Conservation (phyloP, 306 rosid species). For the Lathyrus sativus region DNA sequence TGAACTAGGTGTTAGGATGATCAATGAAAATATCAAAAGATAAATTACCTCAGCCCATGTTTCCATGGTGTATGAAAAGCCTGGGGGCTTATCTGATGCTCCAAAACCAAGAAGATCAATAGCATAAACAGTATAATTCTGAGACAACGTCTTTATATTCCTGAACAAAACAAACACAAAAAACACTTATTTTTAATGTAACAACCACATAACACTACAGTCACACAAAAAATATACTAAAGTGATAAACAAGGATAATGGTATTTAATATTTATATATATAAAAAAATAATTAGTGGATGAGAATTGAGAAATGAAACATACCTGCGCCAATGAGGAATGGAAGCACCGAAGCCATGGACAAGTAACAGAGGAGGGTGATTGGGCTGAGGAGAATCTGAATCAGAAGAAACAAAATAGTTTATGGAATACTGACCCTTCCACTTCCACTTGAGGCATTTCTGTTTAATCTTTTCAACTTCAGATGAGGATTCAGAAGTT, state of each 20-base stretch:
- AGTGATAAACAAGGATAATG: constrained; percentile 35
- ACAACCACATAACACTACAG: neutral
- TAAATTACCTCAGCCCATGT: constrained; percentile 78
- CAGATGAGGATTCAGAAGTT: constrained; percentile 41
- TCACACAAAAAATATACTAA: constrained; percentile 25
- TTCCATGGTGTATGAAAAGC: constrained; percentile 85
- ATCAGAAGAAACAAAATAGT: constrained; percentile 65
- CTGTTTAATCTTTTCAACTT: constrained; percentile 55
- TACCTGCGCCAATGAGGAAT: constrained; percentile 96
- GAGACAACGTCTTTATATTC: constrained; percentile 66
- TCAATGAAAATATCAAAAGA: constrained; percentile 22
- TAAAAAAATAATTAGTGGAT: constrained; percentile 36
- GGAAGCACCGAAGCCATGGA: constrained; percentile 97
- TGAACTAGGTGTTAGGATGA: neutral
- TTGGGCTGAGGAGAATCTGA: constrained; percentile 35
- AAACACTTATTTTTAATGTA: constrained; percentile 26
- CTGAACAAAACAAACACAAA: constrained; percentile 39
- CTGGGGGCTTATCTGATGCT: constrained; percentile 82
- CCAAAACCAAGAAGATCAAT: constrained; percentile 97
- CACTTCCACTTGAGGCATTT: constrained; percentile 68
- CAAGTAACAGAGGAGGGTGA: constrained; percentile 69
- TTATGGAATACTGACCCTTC: constrained; percentile 71
- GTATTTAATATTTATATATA: neutral
- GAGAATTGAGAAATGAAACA: neutral
- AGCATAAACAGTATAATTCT: constrained; percentile 73